A percentile compares a stretch with the other conserved stretches of the same genome.
These are phyloP conservation scores for Ceratocystis papillata DNA, from an alignment of 2,329 filamentous ascomycete species.

Conservation along the genomic window DNA sequence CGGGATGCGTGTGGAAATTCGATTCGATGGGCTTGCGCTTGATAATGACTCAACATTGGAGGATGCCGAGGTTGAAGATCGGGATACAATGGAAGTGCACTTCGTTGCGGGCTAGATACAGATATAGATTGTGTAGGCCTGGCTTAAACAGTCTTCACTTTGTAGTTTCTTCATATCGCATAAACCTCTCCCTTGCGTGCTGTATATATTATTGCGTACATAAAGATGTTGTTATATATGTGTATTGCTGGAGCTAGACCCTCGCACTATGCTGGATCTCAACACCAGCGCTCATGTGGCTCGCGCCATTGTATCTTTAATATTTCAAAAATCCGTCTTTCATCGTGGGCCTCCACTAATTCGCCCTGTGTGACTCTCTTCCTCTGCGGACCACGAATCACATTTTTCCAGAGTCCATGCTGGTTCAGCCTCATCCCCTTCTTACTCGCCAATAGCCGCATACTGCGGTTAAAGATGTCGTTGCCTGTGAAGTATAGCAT, in stretches of 20 bases:
- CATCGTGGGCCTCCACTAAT: slow-evolving; percentile 62
- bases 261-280: slow-evolving; percentile 26
- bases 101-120: slow-evolving; percentile 30
- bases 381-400: slow-evolving; percentile 48
- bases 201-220: no score
- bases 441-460: slow-evolving; percentile 66
- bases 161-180: no score
- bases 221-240: not conserved
- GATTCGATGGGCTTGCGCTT: slow-evolving; percentile 66
- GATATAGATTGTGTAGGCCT: slow-evolving; percentile 29
- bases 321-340: slow-evolving; percentile 69
- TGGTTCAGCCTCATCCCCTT: slow-evolving; percentile 82
- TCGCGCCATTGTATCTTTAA: slow-evolving; percentile 77
- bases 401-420: slow-evolving; percentile 62
- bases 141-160: no score
- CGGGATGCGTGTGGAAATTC: slow-evolving; percentile 48
- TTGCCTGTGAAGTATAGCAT: slow-evolving; percentile 94
- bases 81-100: slow-evolving; percentile 65
- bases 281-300: slow-evolving; percentile 66
- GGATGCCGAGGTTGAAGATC: slow-evolving; percentile 61
- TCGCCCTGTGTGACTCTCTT: slow-evolving; percentile 55
- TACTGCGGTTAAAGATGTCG: slow-evolving; percentile 84
- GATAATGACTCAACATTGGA: slow-evolving; percentile 49
- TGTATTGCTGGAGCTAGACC: not conserved
- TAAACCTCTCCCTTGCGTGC: no score